A percentile compares a stretch with the other conserved stretches of the same genome.
These are phyloP conservation scores for Plasmodium inui DNA, from an alignment of 169 alveolate species.

Conservation along the genomic window DNA sequence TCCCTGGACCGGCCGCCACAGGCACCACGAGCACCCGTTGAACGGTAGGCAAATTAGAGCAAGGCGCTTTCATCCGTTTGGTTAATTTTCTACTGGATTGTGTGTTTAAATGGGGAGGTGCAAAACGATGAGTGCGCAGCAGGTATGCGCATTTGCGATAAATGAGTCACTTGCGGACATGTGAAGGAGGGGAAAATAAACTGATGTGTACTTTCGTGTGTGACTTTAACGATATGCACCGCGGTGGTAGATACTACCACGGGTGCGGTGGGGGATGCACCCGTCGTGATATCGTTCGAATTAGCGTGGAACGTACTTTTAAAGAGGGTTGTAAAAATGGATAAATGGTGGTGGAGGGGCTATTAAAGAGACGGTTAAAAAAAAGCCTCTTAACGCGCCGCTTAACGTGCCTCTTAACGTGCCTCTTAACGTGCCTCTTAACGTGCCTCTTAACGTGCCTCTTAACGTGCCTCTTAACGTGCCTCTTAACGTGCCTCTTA, in stretches of 20 bases:
- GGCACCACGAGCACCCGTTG: neutral
- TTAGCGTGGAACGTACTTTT: neutral
- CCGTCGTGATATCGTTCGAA: neutral
- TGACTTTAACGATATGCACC: neutral
- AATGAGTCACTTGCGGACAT: neutral
- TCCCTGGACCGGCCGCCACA: neutral
- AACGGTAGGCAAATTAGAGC: neutral
- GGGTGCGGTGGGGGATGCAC: neutral
- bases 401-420: neutral
- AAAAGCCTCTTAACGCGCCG: neutral
- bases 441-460: neutral
- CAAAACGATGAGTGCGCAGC: neutral
- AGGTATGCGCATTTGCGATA: conserved; percentile 3
- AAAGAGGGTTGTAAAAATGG: neutral
- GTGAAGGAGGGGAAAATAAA: neutral
- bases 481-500: neutral
- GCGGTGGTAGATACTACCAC: neutral
- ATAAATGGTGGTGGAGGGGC: neutral
- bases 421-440: neutral
- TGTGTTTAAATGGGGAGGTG: neutral
- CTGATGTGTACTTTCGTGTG: neutral
- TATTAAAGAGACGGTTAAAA: neutral
- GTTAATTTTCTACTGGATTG: neutral
- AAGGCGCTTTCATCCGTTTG: neutral
- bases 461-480: neutral